Conservation (phyloP, 306 rosid genomes). For the Sechiopsis laciniata region DNA sequence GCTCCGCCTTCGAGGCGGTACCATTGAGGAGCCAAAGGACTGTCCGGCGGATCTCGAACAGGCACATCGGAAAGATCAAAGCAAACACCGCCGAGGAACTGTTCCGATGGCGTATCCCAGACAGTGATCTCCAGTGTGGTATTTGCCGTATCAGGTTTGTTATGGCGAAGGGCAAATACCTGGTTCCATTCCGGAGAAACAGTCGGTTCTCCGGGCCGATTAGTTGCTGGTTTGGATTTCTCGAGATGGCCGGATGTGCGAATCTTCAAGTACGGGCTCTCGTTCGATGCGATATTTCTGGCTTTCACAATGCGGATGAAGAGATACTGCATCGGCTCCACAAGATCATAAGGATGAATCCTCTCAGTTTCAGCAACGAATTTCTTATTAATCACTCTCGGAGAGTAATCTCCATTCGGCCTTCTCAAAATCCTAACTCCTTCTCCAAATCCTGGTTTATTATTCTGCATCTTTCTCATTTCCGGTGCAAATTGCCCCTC, state of each 20-base stretch:
- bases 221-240: conserved; percentile 46
- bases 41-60: conserved; percentile 47
- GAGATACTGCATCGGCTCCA: conserved; percentile 86
- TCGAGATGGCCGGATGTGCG: conserved; percentile 35
- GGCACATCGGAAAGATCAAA: conserved; percentile 43
- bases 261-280: conserved; percentile 54
- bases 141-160: conserved; percentile 40
- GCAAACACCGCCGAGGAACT: conserved; percentile 73
- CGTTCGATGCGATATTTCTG: conserved; percentile 47
- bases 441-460: conserved; percentile 37
- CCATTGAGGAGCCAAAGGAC: conserved; percentile 53
- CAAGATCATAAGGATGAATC: conserved; percentile 67
- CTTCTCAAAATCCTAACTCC: conserved; percentile 50
- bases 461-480: conserved; percentile 60
- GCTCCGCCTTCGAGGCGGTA: conserved; percentile 39
- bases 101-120: conserved; percentile 56
- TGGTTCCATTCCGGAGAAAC: conserved; percentile 84
- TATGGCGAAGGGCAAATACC: conserved; percentile 52
- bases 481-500: conserved; percentile 44
- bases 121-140: conserved; percentile 61
- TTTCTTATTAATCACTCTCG: conserved; percentile 50
- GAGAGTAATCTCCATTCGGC: conserved; percentile 60
- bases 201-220: conserved; percentile 50
- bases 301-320: conserved; percentile 70
- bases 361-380: conserved; percentile 34